Conservation (phyloP, 441 rosid genomes). For the Dalechampia spathulata region DNA sequence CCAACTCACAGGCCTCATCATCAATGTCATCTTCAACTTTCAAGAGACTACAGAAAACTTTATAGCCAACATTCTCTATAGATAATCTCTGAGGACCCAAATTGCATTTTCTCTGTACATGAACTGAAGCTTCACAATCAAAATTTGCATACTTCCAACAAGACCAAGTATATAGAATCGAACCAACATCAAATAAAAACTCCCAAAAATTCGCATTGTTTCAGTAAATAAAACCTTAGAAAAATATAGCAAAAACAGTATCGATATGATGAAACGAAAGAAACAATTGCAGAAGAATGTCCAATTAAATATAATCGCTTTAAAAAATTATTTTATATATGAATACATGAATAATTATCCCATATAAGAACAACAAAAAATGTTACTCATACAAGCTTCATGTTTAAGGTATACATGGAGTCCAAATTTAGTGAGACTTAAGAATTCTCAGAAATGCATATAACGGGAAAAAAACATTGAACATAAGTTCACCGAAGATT, state of each 20-base stretch:
- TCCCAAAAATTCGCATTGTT: background rate
- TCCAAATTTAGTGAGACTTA: background rate
- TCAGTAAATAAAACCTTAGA: background rate
- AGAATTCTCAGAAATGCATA: background rate
- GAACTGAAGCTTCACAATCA: slow-evolving; percentile 47
- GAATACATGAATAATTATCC: background rate
- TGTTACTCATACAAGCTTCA: background rate
- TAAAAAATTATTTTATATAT: background rate
- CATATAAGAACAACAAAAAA: background rate
- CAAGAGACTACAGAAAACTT: slow-evolving; percentile 26
- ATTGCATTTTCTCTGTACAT: slow-evolving; percentile 39
- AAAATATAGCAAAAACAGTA: background rate
- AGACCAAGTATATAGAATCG: background rate
- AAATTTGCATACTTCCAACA: slow-evolving; percentile 11
- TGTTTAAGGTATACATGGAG: background rate
- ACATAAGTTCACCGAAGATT: background rate
- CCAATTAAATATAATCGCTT: background rate
- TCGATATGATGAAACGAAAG: background rate
- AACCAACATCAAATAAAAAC: background rate
- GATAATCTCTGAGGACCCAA: slow-evolving; percentile 16
- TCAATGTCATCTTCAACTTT: slow-evolving; percentile 37
- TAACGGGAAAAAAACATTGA: background rate
- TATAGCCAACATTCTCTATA: slow-evolving; percentile 5
- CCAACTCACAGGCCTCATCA: slow-evolving; percentile 76
- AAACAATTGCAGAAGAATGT: background rate